Conservation (phyloP, 305 asterid species). For the Petunia hybrid region DNA sequence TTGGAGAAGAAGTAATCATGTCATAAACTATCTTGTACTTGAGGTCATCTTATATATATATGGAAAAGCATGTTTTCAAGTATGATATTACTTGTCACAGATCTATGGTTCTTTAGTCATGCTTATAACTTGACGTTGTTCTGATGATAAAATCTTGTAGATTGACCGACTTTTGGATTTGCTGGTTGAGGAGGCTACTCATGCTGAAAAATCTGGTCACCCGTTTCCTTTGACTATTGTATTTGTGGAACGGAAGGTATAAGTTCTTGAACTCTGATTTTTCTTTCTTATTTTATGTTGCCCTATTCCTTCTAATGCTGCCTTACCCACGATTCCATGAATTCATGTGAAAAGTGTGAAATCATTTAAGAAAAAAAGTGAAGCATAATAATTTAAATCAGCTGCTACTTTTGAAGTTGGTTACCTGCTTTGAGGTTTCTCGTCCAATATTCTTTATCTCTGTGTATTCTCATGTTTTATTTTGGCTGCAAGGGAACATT, state of each 20-base stretch:
- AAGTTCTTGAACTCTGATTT: slow-evolving; percentile 18
- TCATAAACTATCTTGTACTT: slow-evolving; percentile 18
- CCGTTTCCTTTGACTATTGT: slow-evolving; percentile 88
- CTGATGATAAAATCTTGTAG: slow-evolving; percentile 51
- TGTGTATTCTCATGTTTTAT: slow-evolving; percentile 14
- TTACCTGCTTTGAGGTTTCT: slow-evolving; percentile 22
- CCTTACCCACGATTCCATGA: slow-evolving; percentile 1
- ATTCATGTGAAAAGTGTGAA: not conserved
- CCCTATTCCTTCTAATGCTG: slow-evolving; percentile 20
- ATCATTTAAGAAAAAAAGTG: not conserved
- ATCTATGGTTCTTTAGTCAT: slow-evolving; percentile 20
- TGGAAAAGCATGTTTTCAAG: slow-evolving; percentile 2
- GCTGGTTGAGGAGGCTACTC: slow-evolving; percentile 90
- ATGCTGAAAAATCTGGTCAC: slow-evolving; percentile 69
- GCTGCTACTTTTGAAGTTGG: slow-evolving; percentile 1
- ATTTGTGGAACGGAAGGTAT: slow-evolving; percentile 95
- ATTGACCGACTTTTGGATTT: slow-evolving; percentile 80
- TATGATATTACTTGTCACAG: not conserved
- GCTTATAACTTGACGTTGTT: slow-evolving; percentile 8
- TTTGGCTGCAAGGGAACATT: slow-evolving; percentile 5
- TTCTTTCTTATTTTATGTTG: slow-evolving; percentile 14
- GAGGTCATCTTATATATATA: slow-evolving; percentile 21
- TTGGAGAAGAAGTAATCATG: not conserved
- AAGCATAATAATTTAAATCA: slow-evolving; percentile 5
- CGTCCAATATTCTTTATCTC: not conserved